Conservation (phyloP, 495 filamentous ascomycete species). For the Pyrenula aspistea region DNA sequence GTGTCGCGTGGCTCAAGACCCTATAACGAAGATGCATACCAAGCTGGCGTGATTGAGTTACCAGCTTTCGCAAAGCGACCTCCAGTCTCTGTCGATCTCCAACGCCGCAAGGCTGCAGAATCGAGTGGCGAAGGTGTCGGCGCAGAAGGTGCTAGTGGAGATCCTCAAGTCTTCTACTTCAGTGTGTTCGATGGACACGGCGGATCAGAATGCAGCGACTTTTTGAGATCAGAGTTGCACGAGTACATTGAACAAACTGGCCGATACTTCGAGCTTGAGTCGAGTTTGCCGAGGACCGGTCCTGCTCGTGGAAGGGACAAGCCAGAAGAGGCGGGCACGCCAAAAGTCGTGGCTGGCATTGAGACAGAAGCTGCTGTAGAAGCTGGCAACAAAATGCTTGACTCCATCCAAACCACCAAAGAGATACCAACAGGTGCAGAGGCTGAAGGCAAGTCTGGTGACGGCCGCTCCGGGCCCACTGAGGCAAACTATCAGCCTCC, state of each 20-base stretch:
- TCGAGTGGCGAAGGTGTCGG: constrained; percentile 43
- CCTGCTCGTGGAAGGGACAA: constrained; percentile 1
- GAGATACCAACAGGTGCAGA: background rate
- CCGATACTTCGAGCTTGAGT: constrained; percentile 57
- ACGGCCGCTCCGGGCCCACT: background rate
- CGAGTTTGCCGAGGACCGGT: constrained; percentile 40
- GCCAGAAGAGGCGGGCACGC: background rate
- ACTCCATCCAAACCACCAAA: constrained; percentile 1
- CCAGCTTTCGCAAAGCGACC: constrained; percentile 81
- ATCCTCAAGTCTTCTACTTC: constrained; percentile 96
- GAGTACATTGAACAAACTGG: constrained; percentile 76
- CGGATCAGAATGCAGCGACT: constrained; percentile 77
- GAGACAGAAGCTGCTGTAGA: constrained; percentile 6
- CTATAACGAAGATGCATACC: constrained; percentile 89
- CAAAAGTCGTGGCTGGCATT: background rate
- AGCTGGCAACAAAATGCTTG: constrained; percentile 2
- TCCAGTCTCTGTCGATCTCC: constrained; percentile 54
- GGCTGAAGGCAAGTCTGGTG: background rate
- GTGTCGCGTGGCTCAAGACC: constrained; percentile 68
- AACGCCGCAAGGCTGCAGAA: constrained; percentile 16
- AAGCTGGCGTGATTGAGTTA: constrained; percentile 85
- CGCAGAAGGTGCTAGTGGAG: constrained; percentile 66
- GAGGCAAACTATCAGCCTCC: background rate
- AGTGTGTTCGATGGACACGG: constrained; percentile 95
- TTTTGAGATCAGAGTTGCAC: constrained; percentile 74